Base-by-base conservation (phyloP, 2,329 filamentous ascomycete genomes). In the Albifimbria verrucaria region DNA sequence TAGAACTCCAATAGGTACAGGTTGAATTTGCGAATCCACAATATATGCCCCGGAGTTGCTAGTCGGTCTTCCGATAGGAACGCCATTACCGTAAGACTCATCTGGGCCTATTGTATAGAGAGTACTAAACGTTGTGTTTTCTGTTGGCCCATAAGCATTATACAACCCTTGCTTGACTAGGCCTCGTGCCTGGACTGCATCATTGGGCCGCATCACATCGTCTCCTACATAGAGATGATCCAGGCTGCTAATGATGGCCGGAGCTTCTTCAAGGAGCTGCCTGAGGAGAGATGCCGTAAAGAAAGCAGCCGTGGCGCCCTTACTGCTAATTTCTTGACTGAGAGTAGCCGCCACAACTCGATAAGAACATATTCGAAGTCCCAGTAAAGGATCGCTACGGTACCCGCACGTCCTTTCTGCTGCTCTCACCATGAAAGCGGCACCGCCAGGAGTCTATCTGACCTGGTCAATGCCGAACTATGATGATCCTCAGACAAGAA, bases 1-100 rank as follows among this genome's bases (percentile, higher is more conserved):
- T 5, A 67, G 22, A 1, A 64, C 60, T 11, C 64, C 64, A 1
- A 58, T 25, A 2, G 65, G 62, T 0, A 65, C 61, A 2, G 64
- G 56, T 2, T 50, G 57, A n/a, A 55, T 57, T 2, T 59, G 48
- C 4, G 49, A 26, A 50, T 65, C 62, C 62, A 66, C 61, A 12
- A 66, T 51, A 26, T 57, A 56, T 1, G 60, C 57, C 1, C 57
- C 60, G 0, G 61, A 63, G 51, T 62, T 58, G 51, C 43, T 53
- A 39, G 62, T 45, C 1, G 59, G 45, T 15, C 52, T 45, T 3
- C 61, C 61, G 21, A 62, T 61, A 4, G 61, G 59, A 1, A 62
- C 54, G 9, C 59, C 57, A 22, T 57, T 57, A 32, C 18, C 43
- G 18, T 48, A 50, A 1, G n/a, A 11, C 15, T 61, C 54, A 1